Evolutionary conservation across 805 yeast genomes (phyloP), one percentile per base, ranked within the genome.

Genomic region (Yamadazyma tumulicola): DNA sequence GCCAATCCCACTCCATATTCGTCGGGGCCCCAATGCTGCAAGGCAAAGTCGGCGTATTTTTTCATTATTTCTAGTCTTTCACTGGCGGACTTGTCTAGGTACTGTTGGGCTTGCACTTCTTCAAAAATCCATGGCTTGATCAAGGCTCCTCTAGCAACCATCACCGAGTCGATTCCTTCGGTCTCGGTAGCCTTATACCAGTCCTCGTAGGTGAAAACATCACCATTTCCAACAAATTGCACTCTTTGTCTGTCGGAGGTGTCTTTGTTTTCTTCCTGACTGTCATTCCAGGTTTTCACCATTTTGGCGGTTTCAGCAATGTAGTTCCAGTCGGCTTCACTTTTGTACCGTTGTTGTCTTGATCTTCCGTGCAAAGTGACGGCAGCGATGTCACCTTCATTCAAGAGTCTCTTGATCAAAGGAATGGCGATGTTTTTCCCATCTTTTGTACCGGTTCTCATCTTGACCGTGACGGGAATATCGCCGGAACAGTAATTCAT

Each of bases 121-220:
- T 93, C 97, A 49, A 91, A 93, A 33, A 93, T 85, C 99, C 99
- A 93, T 22, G 99, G 99, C 62, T 93, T 93, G 56, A 93, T 89
- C 45, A 93, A 73, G 2, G 97, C 97, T 37, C 97, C 98, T 52
- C 99, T 75, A 3, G 97, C 98, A 35, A 93, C 86, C 97, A 94
- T 93, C 12, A 88, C 95, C 19, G 93, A 79, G 62, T 93, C 98
- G 38, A 91, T 79, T 15, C 84, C 83, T 19, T 75, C 75, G 31
- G 78, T 74, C 18, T 64, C 59, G 26, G 80, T 68, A 8, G 83
- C 88, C 21, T 67, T 70, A 57, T 86, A 75, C 95, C 96, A 93
- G 55, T 93, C 97, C 51, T 84, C 84, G 64, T 74, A 78, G 13
- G 86, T 81, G 65, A 71, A 89, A 30, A 87, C 77, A 56, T 93